Base-by-base conservation (phyloP, 2,329 filamentous ascomycete genomes). In the Apiospora kogelbergensis region DNA sequence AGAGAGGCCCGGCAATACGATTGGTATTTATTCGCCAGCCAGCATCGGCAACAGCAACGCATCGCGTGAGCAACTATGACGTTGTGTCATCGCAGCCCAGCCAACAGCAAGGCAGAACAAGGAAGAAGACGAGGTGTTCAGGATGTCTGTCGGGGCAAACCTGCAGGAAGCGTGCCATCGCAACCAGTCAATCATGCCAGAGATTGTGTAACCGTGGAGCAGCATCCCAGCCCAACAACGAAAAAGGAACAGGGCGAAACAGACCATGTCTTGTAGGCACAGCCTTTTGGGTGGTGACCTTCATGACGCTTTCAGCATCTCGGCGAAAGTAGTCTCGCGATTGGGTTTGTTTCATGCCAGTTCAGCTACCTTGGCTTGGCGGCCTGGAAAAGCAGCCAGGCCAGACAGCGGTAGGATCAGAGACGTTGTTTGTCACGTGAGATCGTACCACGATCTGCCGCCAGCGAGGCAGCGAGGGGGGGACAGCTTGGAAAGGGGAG, bases 361-460 rank as follows among this genome's bases (percentile, higher is more conserved):
- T 26, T 57, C 48, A 57, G 48, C 48, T 57, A 26, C 53, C 53
- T 60, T 37, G 30, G 53, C 53, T 60, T 33, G 53, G 53, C 53
- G 30, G 17, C 20, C 17, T 11, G 17, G 26, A 13, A 33, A n/a
- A 60, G 53, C 30, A 60, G 53, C 17, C 30, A 46, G 46, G 13
- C 24, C 48, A 57, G 15, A n/a, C 6, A 30, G 13, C 40, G 40
- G 40, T 41, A 41, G 9, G 40, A 41, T 6, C 6, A 41, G 9
- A 44, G 48, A 37, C 17, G 30, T 37, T 33, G 53, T 37, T 33
- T 33, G 53, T 60, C 53, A 20, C 37, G 37, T 60, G 53, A 37
- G 53, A 60, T 60, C 53, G 37, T 60, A 60, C 53, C 53, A 60
- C 53, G 30, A 37, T 60, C 53, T 60, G 53, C 53, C 53, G 53